Conservation (phyloP, 2,329 filamentous ascomycete genomes). For the Graphium sp. region DNA sequence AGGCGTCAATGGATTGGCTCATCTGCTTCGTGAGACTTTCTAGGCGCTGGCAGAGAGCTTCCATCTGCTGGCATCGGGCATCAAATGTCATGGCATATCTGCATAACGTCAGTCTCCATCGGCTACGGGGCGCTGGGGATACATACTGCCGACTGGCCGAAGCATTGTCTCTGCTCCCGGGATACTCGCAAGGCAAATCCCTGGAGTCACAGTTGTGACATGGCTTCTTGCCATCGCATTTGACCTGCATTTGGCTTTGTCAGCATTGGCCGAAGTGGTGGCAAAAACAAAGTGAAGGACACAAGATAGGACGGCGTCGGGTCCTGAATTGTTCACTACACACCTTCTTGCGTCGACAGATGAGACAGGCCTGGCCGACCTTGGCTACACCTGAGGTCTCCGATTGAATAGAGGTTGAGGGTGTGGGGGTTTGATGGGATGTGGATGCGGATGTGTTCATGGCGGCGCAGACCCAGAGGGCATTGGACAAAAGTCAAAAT, state of each 20-base stretch:
- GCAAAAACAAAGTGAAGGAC: neutral
- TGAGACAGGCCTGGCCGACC: slow-evolving; percentile 8
- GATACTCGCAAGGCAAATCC: slow-evolving; percentile 8
- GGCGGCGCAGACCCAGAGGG: no score
- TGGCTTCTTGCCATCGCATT: slow-evolving; percentile 11
- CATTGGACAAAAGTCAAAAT: no score
- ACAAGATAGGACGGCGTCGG: neutral
- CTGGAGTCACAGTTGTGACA: slow-evolving; percentile 11
- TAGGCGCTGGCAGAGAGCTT: slow-evolving; percentile 9
- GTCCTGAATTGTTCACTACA: neutral
- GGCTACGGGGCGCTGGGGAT: neutral
- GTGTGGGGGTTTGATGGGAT: no score
- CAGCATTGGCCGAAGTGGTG: neutral
- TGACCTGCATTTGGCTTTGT: slow-evolving; percentile 8
- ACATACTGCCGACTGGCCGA: slow-evolving; percentile 9
- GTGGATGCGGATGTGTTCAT: no score
- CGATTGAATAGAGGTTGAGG: no score
- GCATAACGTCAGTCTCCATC: neutral
- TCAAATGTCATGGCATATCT: slow-evolving; percentile 9
- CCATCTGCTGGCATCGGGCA: slow-evolving; percentile 10
- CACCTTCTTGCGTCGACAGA: slow-evolving; percentile 9
- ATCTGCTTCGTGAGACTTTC: slow-evolving; percentile 8
- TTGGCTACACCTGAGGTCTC: slow-evolving; percentile 1
- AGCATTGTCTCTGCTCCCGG: slow-evolving; percentile 9
- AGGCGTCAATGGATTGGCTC: slow-evolving; percentile 3